phyloP scores from a whole-genome alignment of 192 early-diverging fungal genomes.

The Backusella parvicylindrica region DNA sequence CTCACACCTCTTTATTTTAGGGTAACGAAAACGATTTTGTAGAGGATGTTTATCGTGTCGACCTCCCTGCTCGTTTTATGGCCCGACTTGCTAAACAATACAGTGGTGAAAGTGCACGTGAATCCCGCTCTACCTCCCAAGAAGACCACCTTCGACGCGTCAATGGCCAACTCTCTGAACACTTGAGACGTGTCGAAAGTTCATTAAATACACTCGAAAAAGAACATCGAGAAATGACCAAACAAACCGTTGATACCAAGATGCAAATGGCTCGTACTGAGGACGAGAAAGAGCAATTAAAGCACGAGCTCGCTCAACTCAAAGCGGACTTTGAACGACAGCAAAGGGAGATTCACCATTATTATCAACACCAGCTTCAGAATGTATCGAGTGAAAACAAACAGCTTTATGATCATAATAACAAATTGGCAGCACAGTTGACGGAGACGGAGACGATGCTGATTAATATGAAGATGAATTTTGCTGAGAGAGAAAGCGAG shows the following conservation, averaged over 20 bases:
- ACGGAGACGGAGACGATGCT: slow-evolving; percentile 59
- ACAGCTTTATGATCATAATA: slow-evolving; percentile 59
- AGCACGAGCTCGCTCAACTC: slow-evolving; percentile 40
- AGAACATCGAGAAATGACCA: slow-evolving; percentile 75
- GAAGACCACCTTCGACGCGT: slow-evolving; percentile 60
- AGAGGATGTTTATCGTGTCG: slow-evolving; percentile 73
- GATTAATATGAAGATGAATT: slow-evolving; percentile 64
- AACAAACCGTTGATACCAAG: slow-evolving; percentile 58
- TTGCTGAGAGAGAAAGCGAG: slow-evolving; percentile 80
- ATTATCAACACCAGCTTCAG: slow-evolving; percentile 63
- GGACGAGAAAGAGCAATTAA: slow-evolving; percentile 48
- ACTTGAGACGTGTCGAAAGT: slow-evolving; percentile 57
- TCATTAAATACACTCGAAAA: slow-evolving; percentile 63
- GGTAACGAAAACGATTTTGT: slow-evolving; percentile 73
- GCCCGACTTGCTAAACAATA: slow-evolving; percentile 71
- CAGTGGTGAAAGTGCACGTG: slow-evolving; percentile 56
- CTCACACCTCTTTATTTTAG: slow-evolving; percentile 4
- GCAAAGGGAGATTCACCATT: slow-evolving; percentile 44
- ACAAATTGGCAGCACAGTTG: slow-evolving; percentile 51
- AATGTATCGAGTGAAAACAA: slow-evolving; percentile 74
- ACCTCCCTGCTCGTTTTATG: slow-evolving; percentile 64
- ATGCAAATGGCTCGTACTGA: slow-evolving; percentile 50
- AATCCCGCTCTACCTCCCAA: slow-evolving; percentile 62
- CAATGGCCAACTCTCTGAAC: slow-evolving; percentile 61
- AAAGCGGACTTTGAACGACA: slow-evolving; percentile 47